Conservation (phyloP, 192 early-diverging fungal species). For the Umbelopsis vinacea region DNA sequence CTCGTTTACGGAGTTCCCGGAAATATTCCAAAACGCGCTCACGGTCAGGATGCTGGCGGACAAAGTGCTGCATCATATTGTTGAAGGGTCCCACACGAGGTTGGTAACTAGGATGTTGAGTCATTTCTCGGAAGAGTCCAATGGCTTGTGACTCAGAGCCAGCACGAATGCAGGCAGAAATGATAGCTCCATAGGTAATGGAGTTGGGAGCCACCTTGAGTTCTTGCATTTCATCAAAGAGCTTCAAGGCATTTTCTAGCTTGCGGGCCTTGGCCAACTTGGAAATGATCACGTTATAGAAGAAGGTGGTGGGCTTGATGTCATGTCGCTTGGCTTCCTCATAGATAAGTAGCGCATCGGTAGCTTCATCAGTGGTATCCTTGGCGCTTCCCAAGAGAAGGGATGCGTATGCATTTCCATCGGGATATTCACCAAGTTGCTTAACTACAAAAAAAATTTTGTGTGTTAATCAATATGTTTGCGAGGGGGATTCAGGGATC, state of each 20-base stretch:
- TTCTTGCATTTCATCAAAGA: conserved; percentile 60
- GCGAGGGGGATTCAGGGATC: no score
- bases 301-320: conserved; percentile 54
- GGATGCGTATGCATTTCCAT: conserved; percentile 56
- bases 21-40: conserved; percentile 53
- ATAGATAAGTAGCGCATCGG: conserved; percentile 56
- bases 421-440: conserved; percentile 42
- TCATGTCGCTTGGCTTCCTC: conserved; percentile 58
- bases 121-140: conserved; percentile 54
- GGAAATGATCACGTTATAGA: conserved; percentile 64
- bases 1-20: conserved; percentile 36
- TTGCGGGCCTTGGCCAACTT: conserved; percentile 60
- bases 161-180: conserved; percentile 59
- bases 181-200: conserved; percentile 59
- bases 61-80: conserved; percentile 64
- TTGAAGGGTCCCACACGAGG: conserved; percentile 61
- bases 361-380: conserved; percentile 54
- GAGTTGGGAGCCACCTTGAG: conserved; percentile 53
- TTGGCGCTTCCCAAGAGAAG: conserved; percentile 54
- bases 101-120: conserved; percentile 44
- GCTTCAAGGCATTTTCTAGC: conserved; percentile 47
- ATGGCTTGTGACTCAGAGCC: conserved; percentile 51
- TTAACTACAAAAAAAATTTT: conserved; percentile 19
- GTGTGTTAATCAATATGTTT: neutral
- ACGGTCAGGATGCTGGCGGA: conserved; percentile 53